Conservation (phyloP, 305 asterid genomes). For the Fraxinus albicans region DNA sequence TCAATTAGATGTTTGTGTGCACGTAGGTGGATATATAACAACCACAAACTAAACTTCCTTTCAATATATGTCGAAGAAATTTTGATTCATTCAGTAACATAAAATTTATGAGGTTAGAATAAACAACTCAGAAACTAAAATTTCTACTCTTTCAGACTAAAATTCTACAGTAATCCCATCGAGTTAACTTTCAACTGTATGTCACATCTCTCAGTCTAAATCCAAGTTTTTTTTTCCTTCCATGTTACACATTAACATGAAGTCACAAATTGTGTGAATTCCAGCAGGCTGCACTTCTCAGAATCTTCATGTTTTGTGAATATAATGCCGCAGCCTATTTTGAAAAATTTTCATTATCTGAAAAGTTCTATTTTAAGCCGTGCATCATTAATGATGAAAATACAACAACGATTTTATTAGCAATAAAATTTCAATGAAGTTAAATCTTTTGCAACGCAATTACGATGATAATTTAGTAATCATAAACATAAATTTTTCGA, state of each 20-base stretch:
- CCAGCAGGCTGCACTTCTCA: too few species aligned
- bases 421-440: background rate
- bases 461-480: too few species aligned
- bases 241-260: too few species aligned
- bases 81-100: background rate
- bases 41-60: background rate
- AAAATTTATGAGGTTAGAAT: background rate
- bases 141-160: background rate
- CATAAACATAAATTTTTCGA: too few species aligned
- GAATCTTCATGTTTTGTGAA: too few species aligned
- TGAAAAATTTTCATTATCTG: too few species aligned
- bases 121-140: background rate
- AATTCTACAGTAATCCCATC: background rate
- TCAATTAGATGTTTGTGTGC: background rate
- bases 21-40: background rate
- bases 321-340: too few species aligned
- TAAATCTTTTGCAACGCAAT: too few species aligned
- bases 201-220: background rate
- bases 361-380: too few species aligned
- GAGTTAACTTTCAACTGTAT: background rate
- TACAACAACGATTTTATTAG: background rate
- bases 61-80: too few species aligned
- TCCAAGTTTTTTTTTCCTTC: too few species aligned
- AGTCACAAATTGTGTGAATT: too few species aligned
- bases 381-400: background rate